Base-by-base conservation (phyloP, 129 eudicot genomes). In the Calendula officinalis region DNA sequence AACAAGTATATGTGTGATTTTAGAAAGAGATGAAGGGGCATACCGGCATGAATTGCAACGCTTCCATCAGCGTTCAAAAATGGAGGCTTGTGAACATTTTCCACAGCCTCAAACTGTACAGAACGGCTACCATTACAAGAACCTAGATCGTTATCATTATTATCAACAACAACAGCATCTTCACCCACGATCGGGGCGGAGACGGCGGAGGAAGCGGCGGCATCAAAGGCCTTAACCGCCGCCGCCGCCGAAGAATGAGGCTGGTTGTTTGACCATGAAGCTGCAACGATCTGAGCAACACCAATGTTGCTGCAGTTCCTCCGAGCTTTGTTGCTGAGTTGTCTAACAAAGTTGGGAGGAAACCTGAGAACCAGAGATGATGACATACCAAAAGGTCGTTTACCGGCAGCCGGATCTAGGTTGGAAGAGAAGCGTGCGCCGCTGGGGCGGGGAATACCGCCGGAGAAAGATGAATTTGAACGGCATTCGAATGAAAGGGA, bases 301-400 rank as follows among this genome's bases (percentile, higher is more conserved):
- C 97, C 97, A 68, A 89, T 89, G 69, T 89, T 89, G 78, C 97
- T 81, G 57, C 98, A 91, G 77, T 91, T 91, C 71, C 98, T 77
- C 53, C 97, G 72, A 49, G 97, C 97, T 80, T 91, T 91, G 45
- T 55, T 87, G 83, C 95, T 91, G 33, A 91, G 81, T 80, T 91
- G 97, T 7, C 97, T 16, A 37, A 91, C 97, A 36, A 91, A 91
- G 49, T 87, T 84, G 0, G 97, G 97, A 3, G 97, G 97, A 49
- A 91, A 91, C 62, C 94, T 56, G 38, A 77, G 54, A 3, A 91
- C 86, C 64, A 80, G 53, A 3, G 95, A 90, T 15, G 95, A 90
- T 15, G 95, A 86, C 74, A 80, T 39, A 11, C 88, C 95, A 6
- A 44, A 57, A 27, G 73, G 12, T 52, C 59, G 69, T 10, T 56